Base-by-base conservation (phyloP, 495 filamentous ascomycete genomes). In the Podospora fimiseda region DNA sequence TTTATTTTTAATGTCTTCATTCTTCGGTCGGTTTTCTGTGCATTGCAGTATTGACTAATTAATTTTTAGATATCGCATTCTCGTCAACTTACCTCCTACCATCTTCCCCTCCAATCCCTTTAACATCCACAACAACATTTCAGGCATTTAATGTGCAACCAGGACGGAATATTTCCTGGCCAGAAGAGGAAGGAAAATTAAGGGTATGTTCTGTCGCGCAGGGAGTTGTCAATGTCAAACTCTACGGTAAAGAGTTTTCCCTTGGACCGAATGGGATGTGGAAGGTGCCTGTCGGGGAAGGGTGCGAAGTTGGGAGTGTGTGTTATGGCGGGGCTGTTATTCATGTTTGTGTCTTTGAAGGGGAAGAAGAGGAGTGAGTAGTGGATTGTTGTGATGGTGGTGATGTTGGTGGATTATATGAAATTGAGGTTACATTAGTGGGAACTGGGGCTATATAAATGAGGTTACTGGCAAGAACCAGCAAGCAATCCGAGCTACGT, bases 191-290 rank as follows among this genome's bases (percentile, higher is more conserved):
- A 18, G n/a, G 11, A 21, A 48, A 16, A 16, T 48, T 16, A 3
- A 43, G 53, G 0, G 22, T 60, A 8, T 60, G 50, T 21, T 60
- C 58, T 9, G 50, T 56, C n/a, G 50, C 53, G 4, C 39, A 36
- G 37, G 58, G 53, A 11, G 42, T 53, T 19, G 19, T 56, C 9
- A 45, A 37, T 2, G 50, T 60, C 11, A 48, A 44, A 20, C 11
- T 60, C 9, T 20, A 30, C 3, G 53, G 42, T 14, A 42, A 19
- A n/a, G 51, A 51, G 37, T 58, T 62, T 20, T 42, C 42, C 11
- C 43, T 62, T 4, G 52, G 52, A 7, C 46, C 47, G 2, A 59
- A 56, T 9, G 60, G 56, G 15, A 45, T 58, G 46, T 59, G 53
- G 47, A 59, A 48, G 40, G 59, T 61, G 9, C 22, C 6, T 9